phyloP scores from a whole-genome alignment of 768 basidiomycete genomes.

The Phlegmacium glaucopus region DNA sequence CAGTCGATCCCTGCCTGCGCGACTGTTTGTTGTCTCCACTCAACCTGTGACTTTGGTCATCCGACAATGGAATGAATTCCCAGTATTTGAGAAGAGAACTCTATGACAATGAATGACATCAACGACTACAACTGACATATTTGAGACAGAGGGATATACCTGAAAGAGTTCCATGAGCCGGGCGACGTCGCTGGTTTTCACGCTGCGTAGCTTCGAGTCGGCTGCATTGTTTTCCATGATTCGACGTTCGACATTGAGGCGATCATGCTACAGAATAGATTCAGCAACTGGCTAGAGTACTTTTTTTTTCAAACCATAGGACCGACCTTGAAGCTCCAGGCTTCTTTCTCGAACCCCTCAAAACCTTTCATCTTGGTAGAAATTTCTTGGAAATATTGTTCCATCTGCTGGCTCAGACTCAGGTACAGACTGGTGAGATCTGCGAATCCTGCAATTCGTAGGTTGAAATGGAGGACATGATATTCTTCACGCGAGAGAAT shows the following conservation, averaged over 20 bases:
- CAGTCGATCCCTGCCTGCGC: slow-evolving; percentile 26
- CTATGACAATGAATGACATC: slow-evolving; percentile 31
- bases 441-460: slow-evolving; percentile 81
- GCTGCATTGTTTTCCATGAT: slow-evolving; percentile 40
- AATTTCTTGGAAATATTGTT: slow-evolving; percentile 71
- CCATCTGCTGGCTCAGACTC: slow-evolving; percentile 78
- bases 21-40: slow-evolving; percentile 18
- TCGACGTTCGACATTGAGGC: slow-evolving; percentile 67
- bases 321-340: slow-evolving; percentile 73
- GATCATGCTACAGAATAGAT: slow-evolving; percentile 56
- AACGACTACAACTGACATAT: not conserved
- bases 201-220: slow-evolving; percentile 39
- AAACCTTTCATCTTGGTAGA: slow-evolving; percentile 57
- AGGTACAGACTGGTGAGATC: slow-evolving; percentile 75
- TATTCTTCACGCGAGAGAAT: slow-evolving; percentile 65
- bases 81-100: slow-evolving; percentile 71
- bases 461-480: slow-evolving; percentile 81
- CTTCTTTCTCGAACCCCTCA: slow-evolving; percentile 70
- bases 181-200: slow-evolving; percentile 78
- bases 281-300: not conserved
- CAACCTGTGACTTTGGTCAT: slow-evolving; percentile 22
- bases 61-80: slow-evolving; percentile 52
- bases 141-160: slow-evolving; percentile 28
- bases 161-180: slow-evolving; percentile 85
- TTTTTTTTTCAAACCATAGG: not conserved